Base-by-base conservation (phyloP, 23 red algal genomes). In the Pyropia haitanensis region DNA sequence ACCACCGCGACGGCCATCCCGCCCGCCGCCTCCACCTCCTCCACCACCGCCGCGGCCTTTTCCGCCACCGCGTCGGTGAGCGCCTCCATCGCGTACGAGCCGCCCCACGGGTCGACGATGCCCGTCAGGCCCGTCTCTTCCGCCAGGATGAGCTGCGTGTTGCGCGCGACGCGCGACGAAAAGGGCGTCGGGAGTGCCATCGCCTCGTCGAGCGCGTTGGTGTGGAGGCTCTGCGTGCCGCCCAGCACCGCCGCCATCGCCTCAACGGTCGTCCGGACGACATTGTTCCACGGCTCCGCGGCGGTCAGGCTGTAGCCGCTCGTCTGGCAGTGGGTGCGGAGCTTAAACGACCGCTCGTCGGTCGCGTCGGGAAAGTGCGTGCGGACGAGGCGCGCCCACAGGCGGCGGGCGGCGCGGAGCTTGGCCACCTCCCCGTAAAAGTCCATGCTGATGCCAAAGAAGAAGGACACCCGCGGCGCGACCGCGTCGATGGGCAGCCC, bases 391-490 rank as follows among this genome's bases (percentile, higher is more conserved):
- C 20, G 12, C 15, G 66, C 66, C 78, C 78, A 82, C 44, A 82
- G 70, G n/a, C 50, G 53, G 20, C 78, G 78, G 9, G 78, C 78
- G 23, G 78, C 78, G 14, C 78, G 63, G 17, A 82, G 26, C 49
- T 82, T 82, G 33, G 78, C 78, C 17, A 82, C 54, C 53, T 82
- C 78, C 12, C 63, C 27, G 39, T 63, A 82, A 53, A 82, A 82
- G 33, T 75, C 48, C 78, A 82, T 82, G 15, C 78, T 67, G 63
- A 73, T 82, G 9, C 67, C 78, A 48, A 71, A 82, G 27, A 82
- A 82, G 58, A 82, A 82, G 10, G 67, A 74, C 18, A 71, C 22
- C 16, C 78, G 63, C 24, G 78, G 78, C 34, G 78, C 78, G 19
- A 73, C 33, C 63, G 57, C 30, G 48, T 82, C 78, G 5, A 82